Conservation (phyloP, 345 rosid species). For the Syzygium oleosum region DNA sequence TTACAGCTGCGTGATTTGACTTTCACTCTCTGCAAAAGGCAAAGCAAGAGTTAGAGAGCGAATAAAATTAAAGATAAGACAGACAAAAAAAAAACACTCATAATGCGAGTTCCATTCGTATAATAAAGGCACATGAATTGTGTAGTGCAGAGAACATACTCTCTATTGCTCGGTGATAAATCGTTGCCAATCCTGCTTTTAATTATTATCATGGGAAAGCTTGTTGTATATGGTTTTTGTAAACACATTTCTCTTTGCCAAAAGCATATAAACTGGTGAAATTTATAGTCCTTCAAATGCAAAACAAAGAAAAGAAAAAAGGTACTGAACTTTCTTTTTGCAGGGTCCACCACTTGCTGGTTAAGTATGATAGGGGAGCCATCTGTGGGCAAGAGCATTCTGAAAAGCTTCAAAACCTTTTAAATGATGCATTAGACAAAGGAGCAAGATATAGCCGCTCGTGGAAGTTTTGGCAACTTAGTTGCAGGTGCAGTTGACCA, state of each 20-base stretch:
- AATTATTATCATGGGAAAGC: not conserved
- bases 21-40: too few relatives aligned
- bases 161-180: not conserved
- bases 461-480: conserved; percentile 94
- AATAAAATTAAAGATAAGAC: too few relatives aligned
- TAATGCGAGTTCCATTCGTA: not conserved
- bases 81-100: too few relatives aligned
- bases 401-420: conserved; percentile 75
- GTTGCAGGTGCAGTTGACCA: conserved; percentile 95
- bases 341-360: conserved; percentile 94
- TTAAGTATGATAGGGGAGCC: conserved; percentile 96
- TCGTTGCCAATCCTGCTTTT: not conserved
- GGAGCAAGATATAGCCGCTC: conserved; percentile 79
- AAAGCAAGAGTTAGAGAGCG: too few relatives aligned
- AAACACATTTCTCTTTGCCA: not conserved
- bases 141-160: not conserved
- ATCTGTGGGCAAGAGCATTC: conserved; percentile 92
- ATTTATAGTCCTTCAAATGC: not conserved
- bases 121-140: not conserved
- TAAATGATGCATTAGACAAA: conserved; percentile 79
- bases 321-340: conserved; percentile 4
- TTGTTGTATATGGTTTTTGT: not conserved
- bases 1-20: too few relatives aligned
- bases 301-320: not conserved
- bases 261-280: not conserved